These are phyloP conservation scores for Psilocybe sp. DNA, from an alignment of 768 basidiomycete species.

Conservation along the genomic window DNA sequence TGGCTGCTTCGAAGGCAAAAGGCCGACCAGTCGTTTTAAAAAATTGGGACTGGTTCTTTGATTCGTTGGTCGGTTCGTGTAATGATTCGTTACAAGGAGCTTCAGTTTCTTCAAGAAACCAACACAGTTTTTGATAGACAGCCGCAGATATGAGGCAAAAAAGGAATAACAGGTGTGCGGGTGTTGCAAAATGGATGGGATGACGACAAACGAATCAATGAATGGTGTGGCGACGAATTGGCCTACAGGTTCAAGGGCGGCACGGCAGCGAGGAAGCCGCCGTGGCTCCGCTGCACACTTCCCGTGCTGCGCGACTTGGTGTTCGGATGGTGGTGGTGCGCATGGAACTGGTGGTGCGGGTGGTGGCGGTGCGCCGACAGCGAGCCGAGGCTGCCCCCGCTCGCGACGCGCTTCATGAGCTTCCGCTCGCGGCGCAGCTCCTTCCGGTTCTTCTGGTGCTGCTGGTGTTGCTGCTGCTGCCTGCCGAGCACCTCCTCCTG, in stretches of 20 bases:
- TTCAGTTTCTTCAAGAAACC: too few relatives aligned
- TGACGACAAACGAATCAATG: not conserved
- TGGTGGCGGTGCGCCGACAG: slow-evolving; percentile 44
- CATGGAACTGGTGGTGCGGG: slow-evolving; percentile 32
- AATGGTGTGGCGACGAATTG: not conserved
- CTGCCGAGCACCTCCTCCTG: slow-evolving; percentile 17
- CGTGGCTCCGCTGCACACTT: slow-evolving; percentile 44
- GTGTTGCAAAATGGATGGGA: not conserved
- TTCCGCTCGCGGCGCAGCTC: slow-evolving; percentile 69
- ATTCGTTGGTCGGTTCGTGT: too few relatives aligned
- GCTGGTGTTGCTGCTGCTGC: slow-evolving; percentile 32
- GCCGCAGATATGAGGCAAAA: not conserved
- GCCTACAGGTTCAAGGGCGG: slow-evolving; percentile 27
- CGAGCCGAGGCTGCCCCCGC: slow-evolving; percentile 31
- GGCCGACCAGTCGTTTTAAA: too few relatives aligned
- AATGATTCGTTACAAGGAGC: too few relatives aligned
- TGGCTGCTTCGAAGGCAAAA: not conserved
- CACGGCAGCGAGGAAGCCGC: slow-evolving; percentile 27
- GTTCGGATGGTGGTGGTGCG: slow-evolving; percentile 65
- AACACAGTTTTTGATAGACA: too few relatives aligned
- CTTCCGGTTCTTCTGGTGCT: slow-evolving; percentile 59
- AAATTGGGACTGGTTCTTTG: too few relatives aligned
- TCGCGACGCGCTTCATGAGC: slow-evolving; percentile 58
- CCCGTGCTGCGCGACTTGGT: slow-evolving; percentile 54
- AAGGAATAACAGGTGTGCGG: not conserved